These are phyloP conservation scores for Protomyces arabidopsidicola DNA, from an alignment of 1,139 yeast genomes.

Conservation along the genomic window DNA sequence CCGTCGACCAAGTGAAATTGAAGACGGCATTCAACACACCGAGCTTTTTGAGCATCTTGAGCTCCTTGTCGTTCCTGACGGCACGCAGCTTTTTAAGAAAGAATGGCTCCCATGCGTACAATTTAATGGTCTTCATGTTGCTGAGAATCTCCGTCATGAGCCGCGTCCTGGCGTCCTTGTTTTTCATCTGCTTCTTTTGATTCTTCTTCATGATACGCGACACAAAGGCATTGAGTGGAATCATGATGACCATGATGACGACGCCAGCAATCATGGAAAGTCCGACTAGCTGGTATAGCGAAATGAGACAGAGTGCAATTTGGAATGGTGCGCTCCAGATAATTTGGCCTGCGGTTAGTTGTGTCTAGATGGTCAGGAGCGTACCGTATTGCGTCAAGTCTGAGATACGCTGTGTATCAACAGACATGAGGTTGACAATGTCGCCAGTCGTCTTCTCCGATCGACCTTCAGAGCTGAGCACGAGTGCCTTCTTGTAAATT, in stretches of 20 bases:
- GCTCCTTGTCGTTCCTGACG: slow-evolving; percentile 86
- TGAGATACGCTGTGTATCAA: slow-evolving; percentile 89
- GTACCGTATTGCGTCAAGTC: slow-evolving; percentile 75
- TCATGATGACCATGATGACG: slow-evolving; percentile 69
- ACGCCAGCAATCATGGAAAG: slow-evolving; percentile 98
- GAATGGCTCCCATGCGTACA: slow-evolving; percentile 93
- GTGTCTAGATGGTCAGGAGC: not conserved
- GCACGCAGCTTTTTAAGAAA: slow-evolving; percentile 65
- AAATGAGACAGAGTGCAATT: slow-evolving; percentile 68
- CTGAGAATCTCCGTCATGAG: slow-evolving; percentile 81
- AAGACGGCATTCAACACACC: slow-evolving; percentile 72
- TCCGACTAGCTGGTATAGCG: slow-evolving; percentile 73
- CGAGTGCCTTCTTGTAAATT: slow-evolving; percentile 73
- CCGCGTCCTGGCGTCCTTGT: slow-evolving; percentile 65
- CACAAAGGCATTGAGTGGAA: slow-evolving; percentile 73
- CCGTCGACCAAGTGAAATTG: slow-evolving; percentile 74
- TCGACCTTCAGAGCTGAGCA: slow-evolving; percentile 77
- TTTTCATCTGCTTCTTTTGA: slow-evolving; percentile 70
- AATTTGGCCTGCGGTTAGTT: slow-evolving; percentile 46
- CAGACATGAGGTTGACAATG: slow-evolving; percentile 74
- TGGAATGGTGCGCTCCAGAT: slow-evolving; percentile 98
- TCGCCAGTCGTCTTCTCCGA: slow-evolving; percentile 87
- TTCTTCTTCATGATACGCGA: slow-evolving; percentile 69
- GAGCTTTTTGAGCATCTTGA: slow-evolving; percentile 68
- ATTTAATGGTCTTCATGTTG: slow-evolving; percentile 83